Evolutionary conservation across 2,329 filamentous ascomycete species (phyloP).

Genomic region (Phoma sp.): DNA sequence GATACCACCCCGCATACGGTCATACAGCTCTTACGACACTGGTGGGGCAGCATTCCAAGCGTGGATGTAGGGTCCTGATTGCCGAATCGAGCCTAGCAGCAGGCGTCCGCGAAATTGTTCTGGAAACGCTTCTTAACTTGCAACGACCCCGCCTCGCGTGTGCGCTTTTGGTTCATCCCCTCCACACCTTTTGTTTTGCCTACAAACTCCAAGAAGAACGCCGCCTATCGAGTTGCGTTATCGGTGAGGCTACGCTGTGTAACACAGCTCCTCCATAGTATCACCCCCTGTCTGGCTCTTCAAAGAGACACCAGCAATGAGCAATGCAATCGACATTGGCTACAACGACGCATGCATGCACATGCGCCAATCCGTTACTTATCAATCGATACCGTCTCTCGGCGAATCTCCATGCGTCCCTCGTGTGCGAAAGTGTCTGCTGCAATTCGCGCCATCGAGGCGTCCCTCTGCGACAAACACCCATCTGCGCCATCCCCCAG

Average conservation of each 20-base stretch:
- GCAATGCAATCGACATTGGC: slow-evolving; percentile 14
- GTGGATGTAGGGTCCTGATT: slow-evolving; percentile 36
- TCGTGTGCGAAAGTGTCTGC: slow-evolving; percentile 1
- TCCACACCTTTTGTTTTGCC: slow-evolving; percentile 8
- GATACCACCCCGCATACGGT: slow-evolving; percentile 30
- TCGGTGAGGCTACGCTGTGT: slow-evolving; percentile 9
- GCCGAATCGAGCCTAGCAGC: slow-evolving; percentile 30
- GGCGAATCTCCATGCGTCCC: not conserved
- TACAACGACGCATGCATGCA: not conserved
- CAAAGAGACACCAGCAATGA: slow-evolving; percentile 5
- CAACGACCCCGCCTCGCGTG: slow-evolving; percentile 35
- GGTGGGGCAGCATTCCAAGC: slow-evolving; percentile 33
- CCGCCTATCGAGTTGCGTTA: not conserved
- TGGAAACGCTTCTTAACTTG: slow-evolving; percentile 28
- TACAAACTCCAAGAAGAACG: not conserved
- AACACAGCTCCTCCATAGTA: slow-evolving; percentile 10
- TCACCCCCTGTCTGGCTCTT: slow-evolving; percentile 6
- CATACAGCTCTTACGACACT: slow-evolving; percentile 27
- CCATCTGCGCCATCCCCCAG: slow-evolving; percentile 1
- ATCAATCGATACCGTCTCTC: not conserved
- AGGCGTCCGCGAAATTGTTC: slow-evolving; percentile 14
- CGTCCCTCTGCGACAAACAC: slow-evolving; percentile 10
- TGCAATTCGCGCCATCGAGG: slow-evolving; percentile 1
- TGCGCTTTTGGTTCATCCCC: slow-evolving; percentile 6
- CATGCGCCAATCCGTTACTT: slow-evolving; percentile 1